These are phyloP conservation scores for Blastocystis sp. DNA, from an alignment of 352 stramenopile species.

Conservation along the genomic window DNA sequence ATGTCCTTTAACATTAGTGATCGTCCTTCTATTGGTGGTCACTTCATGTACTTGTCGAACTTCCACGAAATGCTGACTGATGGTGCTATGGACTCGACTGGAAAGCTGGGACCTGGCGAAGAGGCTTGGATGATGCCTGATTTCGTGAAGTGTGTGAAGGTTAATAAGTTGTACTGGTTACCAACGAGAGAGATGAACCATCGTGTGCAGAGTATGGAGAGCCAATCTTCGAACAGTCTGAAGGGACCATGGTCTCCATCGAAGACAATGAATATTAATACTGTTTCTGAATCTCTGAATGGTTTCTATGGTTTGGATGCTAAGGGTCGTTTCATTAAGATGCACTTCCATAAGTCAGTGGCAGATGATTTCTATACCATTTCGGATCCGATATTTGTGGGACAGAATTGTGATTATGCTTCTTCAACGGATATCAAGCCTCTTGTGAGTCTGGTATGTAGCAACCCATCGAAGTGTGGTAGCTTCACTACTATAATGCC, in stretches of 20 bases:
- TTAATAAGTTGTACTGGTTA: constrained; percentile 48
- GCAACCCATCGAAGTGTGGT: constrained; percentile 52
- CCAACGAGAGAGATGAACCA: background rate
- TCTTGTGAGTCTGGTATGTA: background rate
- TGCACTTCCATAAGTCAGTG: constrained; percentile 36
- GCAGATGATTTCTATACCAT: constrained; percentile 30
- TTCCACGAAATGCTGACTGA: constrained; percentile 47
- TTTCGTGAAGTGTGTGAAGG: constrained; percentile 16
- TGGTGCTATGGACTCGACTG: background rate
- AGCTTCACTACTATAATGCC: background rate
- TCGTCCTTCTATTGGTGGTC: constrained; percentile 29
- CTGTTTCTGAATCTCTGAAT: background rate
- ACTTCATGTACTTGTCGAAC: constrained; percentile 58
- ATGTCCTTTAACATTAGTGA: background rate
- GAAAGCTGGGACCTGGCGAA: background rate
- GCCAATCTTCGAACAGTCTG: constrained; percentile 11
- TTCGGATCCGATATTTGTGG: constrained; percentile 36
- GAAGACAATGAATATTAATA: background rate
- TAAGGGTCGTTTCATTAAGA: constrained; percentile 59
- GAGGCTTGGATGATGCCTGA: constrained; percentile 54
- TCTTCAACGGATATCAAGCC: constrained; percentile 26
- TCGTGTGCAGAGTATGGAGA: constrained; percentile 11
- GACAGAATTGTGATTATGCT: constrained; percentile 48
- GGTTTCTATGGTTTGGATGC: constrained; percentile 51
- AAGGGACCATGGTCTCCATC: constrained; percentile 34